Evolutionary conservation across 495 filamentous ascomycete genomes (phyloP).

Genomic region (Margaritispora aquatica): DNA sequence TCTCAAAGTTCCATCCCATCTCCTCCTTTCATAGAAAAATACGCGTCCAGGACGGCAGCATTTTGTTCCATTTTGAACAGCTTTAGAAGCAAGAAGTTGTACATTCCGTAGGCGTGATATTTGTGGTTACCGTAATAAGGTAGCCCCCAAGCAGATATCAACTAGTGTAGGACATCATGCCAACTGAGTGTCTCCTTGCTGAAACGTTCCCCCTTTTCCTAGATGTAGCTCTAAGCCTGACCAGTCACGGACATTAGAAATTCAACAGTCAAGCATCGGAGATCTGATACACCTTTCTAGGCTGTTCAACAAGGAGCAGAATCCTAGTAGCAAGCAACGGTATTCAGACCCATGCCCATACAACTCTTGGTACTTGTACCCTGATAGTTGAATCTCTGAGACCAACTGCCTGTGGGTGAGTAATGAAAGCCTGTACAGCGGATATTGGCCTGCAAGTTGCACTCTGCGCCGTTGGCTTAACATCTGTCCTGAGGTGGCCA

Average conservation of each 20-base stretch:
- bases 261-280: slow-evolving; percentile 8
- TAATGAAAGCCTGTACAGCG: neutral
- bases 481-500: neutral
- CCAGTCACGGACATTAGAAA: slow-evolving; percentile 11
- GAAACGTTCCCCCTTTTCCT: slow-evolving; percentile 1
- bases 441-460: neutral
- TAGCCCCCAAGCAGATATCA: too few species aligned
- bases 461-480: neutral
- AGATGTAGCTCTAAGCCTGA: neutral
- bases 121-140: too few species aligned
- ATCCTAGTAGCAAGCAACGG: slow-evolving; percentile 15
- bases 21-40: too few species aligned
- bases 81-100: too few species aligned
- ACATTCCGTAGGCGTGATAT: too few species aligned
- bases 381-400: neutral
- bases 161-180: too few species aligned
- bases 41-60: too few species aligned
- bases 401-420: neutral
- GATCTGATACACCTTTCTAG: slow-evolving; percentile 16
- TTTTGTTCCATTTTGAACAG: too few species aligned
- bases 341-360: neutral
- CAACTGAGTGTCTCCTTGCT: neutral
- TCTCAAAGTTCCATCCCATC: too few species aligned
- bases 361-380: neutral
- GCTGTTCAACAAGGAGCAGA: slow-evolving; percentile 1